These are phyloP conservation scores for Kodamaea suecica DNA, from an alignment of 1,139 yeast genomes.

Conservation along the genomic window DNA sequence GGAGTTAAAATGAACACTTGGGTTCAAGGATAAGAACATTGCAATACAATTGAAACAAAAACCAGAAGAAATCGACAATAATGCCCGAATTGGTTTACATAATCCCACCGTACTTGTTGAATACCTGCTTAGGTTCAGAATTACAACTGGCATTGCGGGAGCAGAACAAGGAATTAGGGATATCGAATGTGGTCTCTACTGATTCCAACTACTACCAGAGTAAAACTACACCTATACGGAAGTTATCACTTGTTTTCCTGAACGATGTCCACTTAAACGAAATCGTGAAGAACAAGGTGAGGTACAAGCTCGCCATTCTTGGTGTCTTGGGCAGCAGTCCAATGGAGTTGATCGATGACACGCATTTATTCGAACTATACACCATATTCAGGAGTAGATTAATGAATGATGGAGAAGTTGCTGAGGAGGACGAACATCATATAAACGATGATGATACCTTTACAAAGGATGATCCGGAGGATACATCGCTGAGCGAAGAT, in stretches of 20 bases:
- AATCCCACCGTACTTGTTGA: slow-evolving; percentile 45
- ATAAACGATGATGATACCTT: neutral
- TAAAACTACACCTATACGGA: slow-evolving; percentile 11
- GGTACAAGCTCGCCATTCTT: slow-evolving; percentile 35
- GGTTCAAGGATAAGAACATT: too few relatives aligned
- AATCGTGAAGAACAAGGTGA: slow-evolving; percentile 34
- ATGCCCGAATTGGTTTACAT: slow-evolving; percentile 25
- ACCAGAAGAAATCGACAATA: too few relatives aligned
- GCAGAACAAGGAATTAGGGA: slow-evolving; percentile 26
- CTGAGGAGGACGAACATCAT: slow-evolving; percentile 14
- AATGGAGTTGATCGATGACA: slow-evolving; percentile 23
- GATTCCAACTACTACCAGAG: slow-evolving; percentile 25
- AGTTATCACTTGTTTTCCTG: slow-evolving; percentile 23
- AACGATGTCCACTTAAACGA: slow-evolving; percentile 30
- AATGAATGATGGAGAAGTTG: slow-evolving; percentile 15
- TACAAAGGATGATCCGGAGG: slow-evolving; percentile 1
- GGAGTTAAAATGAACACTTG: too few relatives aligned
- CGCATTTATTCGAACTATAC: slow-evolving; percentile 33
- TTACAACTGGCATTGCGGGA: slow-evolving; percentile 26
- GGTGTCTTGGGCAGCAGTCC: slow-evolving; percentile 42
- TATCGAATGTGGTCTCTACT: slow-evolving; percentile 26
- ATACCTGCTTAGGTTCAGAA: slow-evolving; percentile 36
- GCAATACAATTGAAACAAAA: too few relatives aligned
- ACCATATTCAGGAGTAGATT: slow-evolving; percentile 33
- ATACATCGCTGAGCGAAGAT: slow-evolving; percentile 2